Percentiles rank a stretch among this genome's conserved stretches.
Conservation (phyloP, 2,329 filamentous ascomycete genomes). For the Pseudogymnoascus destructans region DNA sequence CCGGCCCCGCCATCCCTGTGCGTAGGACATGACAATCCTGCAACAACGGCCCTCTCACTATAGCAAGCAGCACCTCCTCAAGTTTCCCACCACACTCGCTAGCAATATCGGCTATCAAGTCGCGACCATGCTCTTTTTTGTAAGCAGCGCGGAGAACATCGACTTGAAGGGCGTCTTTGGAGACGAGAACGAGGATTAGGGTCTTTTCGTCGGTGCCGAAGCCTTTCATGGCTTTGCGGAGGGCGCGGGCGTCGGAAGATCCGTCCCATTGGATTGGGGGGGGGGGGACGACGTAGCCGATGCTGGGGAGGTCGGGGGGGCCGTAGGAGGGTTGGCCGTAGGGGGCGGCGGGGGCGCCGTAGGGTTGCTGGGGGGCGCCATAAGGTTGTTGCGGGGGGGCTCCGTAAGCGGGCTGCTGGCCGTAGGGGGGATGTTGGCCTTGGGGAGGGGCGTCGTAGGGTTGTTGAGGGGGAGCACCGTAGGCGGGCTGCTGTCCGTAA, state of each 20-base stretch:
- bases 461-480: slow-evolving; percentile 10
- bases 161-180: slow-evolving; percentile 67
- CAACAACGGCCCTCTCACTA: slow-evolving; percentile 65
- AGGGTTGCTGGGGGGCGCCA: slow-evolving; percentile 28
- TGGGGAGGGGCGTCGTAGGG: slow-evolving; percentile 20
- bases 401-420: slow-evolving; percentile 16
- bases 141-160: slow-evolving; percentile 55
- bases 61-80: slow-evolving; percentile 57
- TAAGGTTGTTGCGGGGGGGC: slow-evolving; percentile 26
- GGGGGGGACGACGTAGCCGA: slow-evolving; percentile 52
- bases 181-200: slow-evolving; percentile 56
- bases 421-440: slow-evolving; percentile 15
- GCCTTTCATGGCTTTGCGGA: slow-evolving; percentile 81
- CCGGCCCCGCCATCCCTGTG: slow-evolving; percentile 61
- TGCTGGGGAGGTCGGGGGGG: slow-evolving; percentile 51
- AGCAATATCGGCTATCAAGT: slow-evolving; percentile 62
- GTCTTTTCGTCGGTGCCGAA: slow-evolving; percentile 78
- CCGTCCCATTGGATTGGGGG: slow-evolving; percentile 57
- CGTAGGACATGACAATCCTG: slow-evolving; percentile 61
- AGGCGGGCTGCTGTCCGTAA: slow-evolving; percentile 8
- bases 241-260: slow-evolving; percentile 51
- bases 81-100: slow-evolving; percentile 67
- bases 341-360: slow-evolving; percentile 27
- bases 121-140: slow-evolving; percentile 48
- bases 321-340: slow-evolving; percentile 25